These are phyloP conservation scores for Malus hybrid DNA, from an alignment of 331 rosid species.

Conservation along the genomic window DNA sequence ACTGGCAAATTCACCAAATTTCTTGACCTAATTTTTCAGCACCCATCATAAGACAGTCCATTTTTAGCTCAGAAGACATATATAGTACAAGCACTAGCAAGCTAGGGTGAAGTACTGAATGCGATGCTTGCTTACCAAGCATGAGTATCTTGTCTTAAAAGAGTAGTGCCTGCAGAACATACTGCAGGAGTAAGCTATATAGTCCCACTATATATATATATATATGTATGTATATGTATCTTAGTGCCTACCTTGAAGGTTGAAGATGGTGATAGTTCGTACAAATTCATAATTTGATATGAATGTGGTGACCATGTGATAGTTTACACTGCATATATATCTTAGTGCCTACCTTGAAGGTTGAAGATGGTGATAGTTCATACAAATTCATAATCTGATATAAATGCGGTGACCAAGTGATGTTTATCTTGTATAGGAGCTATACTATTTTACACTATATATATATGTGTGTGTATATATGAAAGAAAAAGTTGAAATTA, in stretches of 20 bases:
- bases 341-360: slow-evolving; percentile 29
- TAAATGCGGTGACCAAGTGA: slow-evolving; percentile 56
- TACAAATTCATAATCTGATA: background rate
- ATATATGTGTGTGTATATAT: background rate
- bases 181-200: background rate
- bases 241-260: slow-evolving; percentile 31
- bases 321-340: slow-evolving; percentile 4
- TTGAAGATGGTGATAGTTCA: slow-evolving; percentile 44
- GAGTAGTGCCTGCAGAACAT: slow-evolving; percentile 7
- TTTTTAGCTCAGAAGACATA: background rate
- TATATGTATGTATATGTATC: background rate
- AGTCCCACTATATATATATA: too few species aligned
- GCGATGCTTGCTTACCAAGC: background rate
- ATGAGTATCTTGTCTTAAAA: background rate
- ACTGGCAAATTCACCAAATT: background rate
- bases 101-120: background rate
- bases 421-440: slow-evolving; percentile 12
- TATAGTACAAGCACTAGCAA: background rate
- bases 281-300: background rate
- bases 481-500: slow-evolving; percentile 21
- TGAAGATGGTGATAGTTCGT: slow-evolving; percentile 43
- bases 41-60: background rate
- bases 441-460: slow-evolving; percentile 18
- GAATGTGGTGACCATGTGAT: slow-evolving; percentile 59
- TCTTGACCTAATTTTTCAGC: background rate